phyloP scores from a whole-genome alignment of 2,329 filamentous ascomycete species.

The Aureobasidium mangrovei region DNA sequence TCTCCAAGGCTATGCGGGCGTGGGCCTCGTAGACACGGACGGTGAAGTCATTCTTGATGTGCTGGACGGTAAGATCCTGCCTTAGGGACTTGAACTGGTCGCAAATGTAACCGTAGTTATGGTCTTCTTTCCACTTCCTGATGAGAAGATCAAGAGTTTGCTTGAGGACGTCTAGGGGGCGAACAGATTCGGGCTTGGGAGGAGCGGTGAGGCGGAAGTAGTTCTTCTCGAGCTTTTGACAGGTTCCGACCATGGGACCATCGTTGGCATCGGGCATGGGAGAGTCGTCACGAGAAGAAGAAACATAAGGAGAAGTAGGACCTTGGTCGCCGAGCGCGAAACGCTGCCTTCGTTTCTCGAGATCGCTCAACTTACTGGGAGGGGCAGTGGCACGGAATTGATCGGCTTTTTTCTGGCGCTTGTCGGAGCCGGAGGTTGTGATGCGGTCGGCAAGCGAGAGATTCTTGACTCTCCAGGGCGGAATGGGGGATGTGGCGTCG shows the following conservation, averaged over 20 bases:
- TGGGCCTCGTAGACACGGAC: conserved; percentile 96
- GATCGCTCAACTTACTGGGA: conserved; percentile 81
- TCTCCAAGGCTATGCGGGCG: conserved; percentile 93
- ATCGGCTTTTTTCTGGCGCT: conserved; percentile 30
- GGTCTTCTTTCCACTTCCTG: conserved; percentile 87
- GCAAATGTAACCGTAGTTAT: conserved; percentile 95
- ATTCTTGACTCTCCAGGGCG: conserved; percentile 65
- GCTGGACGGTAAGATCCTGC: conserved; percentile 96
- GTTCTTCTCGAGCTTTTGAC: conserved; percentile 77
- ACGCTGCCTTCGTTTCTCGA: conserved; percentile 82
- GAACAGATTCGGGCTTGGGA: conserved; percentile 80
- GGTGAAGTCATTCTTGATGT: conserved; percentile 93
- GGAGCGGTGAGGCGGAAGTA: conserved; percentile 90
- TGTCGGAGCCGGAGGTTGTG: conserved; percentile 40
- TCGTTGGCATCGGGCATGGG: conserved; percentile 37
- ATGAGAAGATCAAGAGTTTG: conserved; percentile 83
- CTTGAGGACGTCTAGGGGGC: conserved; percentile 69
- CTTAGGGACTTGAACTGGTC: conserved; percentile 98
- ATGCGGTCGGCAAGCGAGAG: conserved; percentile 69
- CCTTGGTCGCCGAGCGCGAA: conserved; percentile 54
- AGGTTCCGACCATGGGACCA: conserved; percentile 76
- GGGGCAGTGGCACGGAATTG: conserved; percentile 31
- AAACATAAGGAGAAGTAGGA: conserved; percentile 44
- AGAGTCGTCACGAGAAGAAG: conserved; percentile 36
- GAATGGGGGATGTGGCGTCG: conserved; percentile 43